These are phyloP conservation scores for Lipomyces sp. DNA, from an alignment of 805 yeast species.

Conservation along the genomic window DNA sequence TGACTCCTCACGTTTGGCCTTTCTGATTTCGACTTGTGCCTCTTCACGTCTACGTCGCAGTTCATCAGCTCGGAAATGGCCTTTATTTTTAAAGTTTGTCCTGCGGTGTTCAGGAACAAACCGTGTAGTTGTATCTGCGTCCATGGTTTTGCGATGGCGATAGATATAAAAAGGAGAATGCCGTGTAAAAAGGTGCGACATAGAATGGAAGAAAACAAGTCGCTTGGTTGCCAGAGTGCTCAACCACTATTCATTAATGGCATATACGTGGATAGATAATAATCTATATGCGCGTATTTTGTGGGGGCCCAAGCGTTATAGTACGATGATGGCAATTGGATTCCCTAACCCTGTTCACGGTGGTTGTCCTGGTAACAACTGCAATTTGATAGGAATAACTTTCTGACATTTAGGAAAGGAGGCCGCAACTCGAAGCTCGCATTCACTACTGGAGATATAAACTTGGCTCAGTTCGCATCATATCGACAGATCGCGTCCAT, in stretches of 20 bases:
- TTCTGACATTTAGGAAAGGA: too few relatives aligned
- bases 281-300: neutral
- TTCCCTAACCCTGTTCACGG: too few relatives aligned
- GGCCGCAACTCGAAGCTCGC: too few relatives aligned
- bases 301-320: neutral
- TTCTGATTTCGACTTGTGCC: conserved; percentile 94
- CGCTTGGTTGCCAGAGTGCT: neutral
- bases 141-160: conserved; percentile 55
- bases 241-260: neutral
- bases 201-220: neutral
- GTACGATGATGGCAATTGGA: neutral
- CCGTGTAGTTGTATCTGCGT: conserved; percentile 73
- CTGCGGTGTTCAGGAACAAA: conserved; percentile 98
- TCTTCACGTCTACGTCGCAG: conserved; percentile 97
- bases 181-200: neutral
- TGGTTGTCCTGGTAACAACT: too few relatives aligned
- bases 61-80: conserved; percentile 92
- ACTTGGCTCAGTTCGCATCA: too few relatives aligned
- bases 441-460: too few relatives aligned
- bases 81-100: conserved; percentile 92
- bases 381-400: too few relatives aligned
- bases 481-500: too few relatives aligned
- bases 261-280: neutral
- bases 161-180: neutral
- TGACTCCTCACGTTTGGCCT: conserved; percentile 94